Evolutionary conservation across 1,139 yeast species (phyloP), one percentile per base, ranked within the genome.

Genomic region (Scheffersomyces titani): DNA sequence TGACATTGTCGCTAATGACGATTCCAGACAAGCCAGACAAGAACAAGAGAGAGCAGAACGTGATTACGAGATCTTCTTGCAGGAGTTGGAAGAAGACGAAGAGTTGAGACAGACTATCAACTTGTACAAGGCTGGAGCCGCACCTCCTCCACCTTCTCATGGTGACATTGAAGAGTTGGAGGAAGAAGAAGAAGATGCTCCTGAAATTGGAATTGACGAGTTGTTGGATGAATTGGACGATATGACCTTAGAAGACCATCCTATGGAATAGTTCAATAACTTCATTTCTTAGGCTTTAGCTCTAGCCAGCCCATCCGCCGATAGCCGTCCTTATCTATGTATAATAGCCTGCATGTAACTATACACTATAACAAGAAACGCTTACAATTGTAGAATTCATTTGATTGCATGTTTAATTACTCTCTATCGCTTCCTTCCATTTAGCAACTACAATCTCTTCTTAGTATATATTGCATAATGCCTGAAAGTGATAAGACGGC

Each of bases 21-120:
- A 88, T 66, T 83, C 90, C 4, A 86, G 92, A 79, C 88, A 86
- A 66, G 93, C 93, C 59, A 89, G 86, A 77, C 94, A 89, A 74
- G 98, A 92, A 62, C 88, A 87, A 69, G 98, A 92, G 72, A 85
- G 91, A 68, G 97, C 96, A 3, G 98, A 94, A 76, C 89, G 87
- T 74, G 99, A 94, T 75, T 94, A 93, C 76, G 99, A 94, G 76
- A 73, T 89, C 67, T 94, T 94, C 89, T 85, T 96, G 78, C 98
- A 92, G 78, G 98, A 94, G 73, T 86, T 96, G 73, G 99, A 94
- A 80, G 98, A 94, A 76, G 99, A 94, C 75, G 87, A 88, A 57
- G 99, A 94, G 72, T 84, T 96, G 73, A 90, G 99, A 80, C 93
- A 89, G 65, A 87, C 92, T 52, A 86, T 94, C 73, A 93, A 94